Conservation (phyloP, 2,329 filamentous ascomycete genomes). For the Arthrobotrys megalospora region DNA sequence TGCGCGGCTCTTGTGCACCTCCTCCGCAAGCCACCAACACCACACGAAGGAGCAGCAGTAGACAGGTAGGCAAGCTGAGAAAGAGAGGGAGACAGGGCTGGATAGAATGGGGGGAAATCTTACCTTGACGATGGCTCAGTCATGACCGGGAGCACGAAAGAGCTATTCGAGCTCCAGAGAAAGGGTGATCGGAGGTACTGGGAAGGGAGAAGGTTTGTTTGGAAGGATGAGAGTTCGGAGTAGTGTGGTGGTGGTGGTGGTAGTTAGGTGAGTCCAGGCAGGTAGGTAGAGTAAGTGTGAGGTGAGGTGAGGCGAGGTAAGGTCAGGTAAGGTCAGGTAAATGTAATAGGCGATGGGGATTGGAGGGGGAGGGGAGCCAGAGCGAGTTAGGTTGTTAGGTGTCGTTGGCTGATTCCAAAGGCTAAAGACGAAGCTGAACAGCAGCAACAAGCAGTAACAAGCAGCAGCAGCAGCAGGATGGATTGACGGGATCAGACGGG, state of each 20-base stretch:
- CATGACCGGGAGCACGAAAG: constrained; percentile 59
- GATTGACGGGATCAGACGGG: background rate
- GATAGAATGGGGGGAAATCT: constrained; percentile 11
- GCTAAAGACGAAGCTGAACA: constrained; percentile 53
- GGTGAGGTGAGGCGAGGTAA: background rate
- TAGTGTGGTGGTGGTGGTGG: constrained; percentile 2
- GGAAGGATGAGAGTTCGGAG: background rate
- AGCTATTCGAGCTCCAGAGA: constrained; percentile 43
- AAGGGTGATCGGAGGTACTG: constrained; percentile 4
- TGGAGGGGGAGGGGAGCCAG: constrained; percentile 30
- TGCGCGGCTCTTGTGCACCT: constrained; percentile 44
- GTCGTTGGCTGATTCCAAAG: constrained; percentile 23
- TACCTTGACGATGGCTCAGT: constrained; percentile 61
- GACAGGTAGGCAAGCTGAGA: too few species aligned
- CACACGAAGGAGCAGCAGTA: constrained; percentile 4
- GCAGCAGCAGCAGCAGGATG: background rate
- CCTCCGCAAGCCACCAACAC: constrained; percentile 34
- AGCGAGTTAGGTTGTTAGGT: constrained; percentile 14
- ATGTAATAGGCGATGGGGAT: background rate
- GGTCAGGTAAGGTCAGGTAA: background rate
- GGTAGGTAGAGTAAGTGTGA: background rate
- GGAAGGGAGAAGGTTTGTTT: constrained; percentile 8
- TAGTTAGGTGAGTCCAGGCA: constrained; percentile 4
- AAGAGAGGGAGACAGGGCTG: constrained; percentile 4
- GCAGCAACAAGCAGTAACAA: background rate